These are phyloP conservation scores for Sordariomycetes sp. DNA, from an alignment of 2,329 filamentous ascomycete genomes.

Conservation along the genomic window DNA sequence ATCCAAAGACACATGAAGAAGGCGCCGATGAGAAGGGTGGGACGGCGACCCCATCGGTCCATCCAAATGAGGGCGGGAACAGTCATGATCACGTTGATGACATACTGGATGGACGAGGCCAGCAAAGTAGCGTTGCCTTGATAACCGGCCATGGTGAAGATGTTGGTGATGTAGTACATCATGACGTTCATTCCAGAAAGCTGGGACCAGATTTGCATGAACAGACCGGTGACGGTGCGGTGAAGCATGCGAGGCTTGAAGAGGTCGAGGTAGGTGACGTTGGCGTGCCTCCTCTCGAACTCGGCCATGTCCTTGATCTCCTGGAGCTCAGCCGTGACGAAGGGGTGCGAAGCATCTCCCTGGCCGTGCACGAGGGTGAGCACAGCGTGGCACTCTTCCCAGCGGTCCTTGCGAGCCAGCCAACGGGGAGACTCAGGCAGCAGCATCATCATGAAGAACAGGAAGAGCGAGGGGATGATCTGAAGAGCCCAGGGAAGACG, in stretches of 20 bases:
- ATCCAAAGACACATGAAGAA: slow-evolving; percentile 57
- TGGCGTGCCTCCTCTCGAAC: slow-evolving; percentile 60
- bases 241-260: slow-evolving; percentile 58
- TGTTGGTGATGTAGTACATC: slow-evolving; percentile 54
- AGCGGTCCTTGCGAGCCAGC: slow-evolving; percentile 53
- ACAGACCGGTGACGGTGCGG: slow-evolving; percentile 40
- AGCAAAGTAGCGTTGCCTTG: slow-evolving; percentile 37
- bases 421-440: slow-evolving; percentile 55
- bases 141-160: slow-evolving; percentile 26
- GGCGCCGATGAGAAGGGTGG: slow-evolving; percentile 55
- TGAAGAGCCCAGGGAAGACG: slow-evolving; percentile 57
- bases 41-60: slow-evolving; percentile 67
- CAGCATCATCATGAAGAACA: slow-evolving; percentile 49
- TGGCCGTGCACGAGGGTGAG: slow-evolving; percentile 53
- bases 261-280: slow-evolving; percentile 64
- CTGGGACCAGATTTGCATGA: slow-evolving; percentile 48
- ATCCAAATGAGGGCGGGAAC: slow-evolving; percentile 58
- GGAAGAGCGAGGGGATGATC: slow-evolving; percentile 51
- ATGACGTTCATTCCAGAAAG: slow-evolving; percentile 48
- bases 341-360: slow-evolving; percentile 54
- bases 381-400: slow-evolving; percentile 46
- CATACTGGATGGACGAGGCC: slow-evolving; percentile 47
- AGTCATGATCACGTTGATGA: slow-evolving; percentile 76
- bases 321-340: slow-evolving; percentile 58
- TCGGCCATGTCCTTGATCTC: slow-evolving; percentile 68